phyloP scores from a whole-genome alignment of 2,329 filamentous ascomycete species.

The Aureobasidium mangrovei region DNA sequence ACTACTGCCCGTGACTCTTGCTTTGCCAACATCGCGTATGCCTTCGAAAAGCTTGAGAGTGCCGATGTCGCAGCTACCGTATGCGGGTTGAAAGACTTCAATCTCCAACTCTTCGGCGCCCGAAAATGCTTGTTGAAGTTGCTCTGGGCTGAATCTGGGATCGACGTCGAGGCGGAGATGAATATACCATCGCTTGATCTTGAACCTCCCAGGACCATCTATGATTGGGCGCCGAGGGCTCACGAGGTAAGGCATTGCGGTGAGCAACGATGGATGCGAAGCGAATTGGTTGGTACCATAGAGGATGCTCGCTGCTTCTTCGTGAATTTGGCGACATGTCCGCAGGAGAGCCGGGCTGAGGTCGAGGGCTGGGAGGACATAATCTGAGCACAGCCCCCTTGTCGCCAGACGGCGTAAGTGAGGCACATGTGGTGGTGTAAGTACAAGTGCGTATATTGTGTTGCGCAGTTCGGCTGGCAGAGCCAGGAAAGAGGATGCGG shows the following conservation, averaged over 20 bases:
- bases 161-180: slow-evolving; percentile 42
- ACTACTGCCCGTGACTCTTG: slow-evolving; percentile 36
- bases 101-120: slow-evolving; percentile 40
- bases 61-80: slow-evolving; percentile 33
- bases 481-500: slow-evolving; percentile 28
- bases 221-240: slow-evolving; percentile 18
- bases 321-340: slow-evolving; percentile 33
- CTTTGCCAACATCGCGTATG: slow-evolving; percentile 37
- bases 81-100: slow-evolving; percentile 41
- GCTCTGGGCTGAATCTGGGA: slow-evolving; percentile 33
- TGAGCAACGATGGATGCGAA: slow-evolving; percentile 40
- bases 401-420: slow-evolving; percentile 21
- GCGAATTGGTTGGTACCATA: slow-evolving; percentile 44
- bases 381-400: slow-evolving; percentile 16
- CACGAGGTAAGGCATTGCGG: slow-evolving; percentile 36
- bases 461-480: slow-evolving; percentile 54
- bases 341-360: slow-evolving; percentile 35
- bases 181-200: slow-evolving; percentile 38
- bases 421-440: slow-evolving; percentile 23
- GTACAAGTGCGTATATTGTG: slow-evolving; percentile 43
- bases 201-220: slow-evolving; percentile 10
- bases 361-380: slow-evolving; percentile 25
- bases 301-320: slow-evolving; percentile 37
- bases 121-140: slow-evolving; percentile 37
- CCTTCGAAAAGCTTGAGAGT: slow-evolving; percentile 39